Evolutionary conservation across 495 filamentous ascomycete species (phyloP), one percentile per base, ranked within the genome.

Genomic region (Lophiotrema nucula): DNA sequence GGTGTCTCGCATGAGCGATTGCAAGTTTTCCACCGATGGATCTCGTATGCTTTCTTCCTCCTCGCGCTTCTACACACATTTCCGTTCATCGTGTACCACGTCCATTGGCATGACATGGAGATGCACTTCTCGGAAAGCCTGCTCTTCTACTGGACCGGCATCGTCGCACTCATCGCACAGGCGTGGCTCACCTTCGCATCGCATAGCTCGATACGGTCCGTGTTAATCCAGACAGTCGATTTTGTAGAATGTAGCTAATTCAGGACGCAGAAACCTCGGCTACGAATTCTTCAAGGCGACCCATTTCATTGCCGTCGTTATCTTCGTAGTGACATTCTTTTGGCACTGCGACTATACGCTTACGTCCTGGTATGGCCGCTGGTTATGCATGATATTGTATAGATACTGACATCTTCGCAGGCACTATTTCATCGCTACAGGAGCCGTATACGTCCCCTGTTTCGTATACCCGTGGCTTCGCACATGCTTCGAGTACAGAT

Each of bases 221-320:
- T 59, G 19, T 18, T 11, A 25, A 18, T 16, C 4, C 41, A 28
- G 10, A 37, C 10, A 13, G 4, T 19, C 16, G 27, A 19, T 13
- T 5, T 19, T 6, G 16, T 42, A 53, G 3, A 25, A 5, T 12
- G 26, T 23, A 16, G 31, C n/a, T 38, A 3, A 10, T 10, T 33
- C 5, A 10, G 5, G 4, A 12, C 47, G 38, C 31, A 79, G 79
- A 21, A 80, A 79, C 47, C 78, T 73, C 0, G 78, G 71, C 65
- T 85, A 84, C 65, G 81, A 84, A 59, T 79, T 82, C 63, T 83
- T 85, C 74, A 83, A 84, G 62, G 67, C 69, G 8, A 76, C 76
- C 0, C 82, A 85, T 54, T 75, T 76, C 45, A 38, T 81, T 42
- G 78, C 76, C 42, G 77, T 76, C 0, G 44, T 77, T n/a, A 50